Conservation (phyloP, 1,284 basidiomycete genomes). For the Malassezia arunalokei region DNA sequence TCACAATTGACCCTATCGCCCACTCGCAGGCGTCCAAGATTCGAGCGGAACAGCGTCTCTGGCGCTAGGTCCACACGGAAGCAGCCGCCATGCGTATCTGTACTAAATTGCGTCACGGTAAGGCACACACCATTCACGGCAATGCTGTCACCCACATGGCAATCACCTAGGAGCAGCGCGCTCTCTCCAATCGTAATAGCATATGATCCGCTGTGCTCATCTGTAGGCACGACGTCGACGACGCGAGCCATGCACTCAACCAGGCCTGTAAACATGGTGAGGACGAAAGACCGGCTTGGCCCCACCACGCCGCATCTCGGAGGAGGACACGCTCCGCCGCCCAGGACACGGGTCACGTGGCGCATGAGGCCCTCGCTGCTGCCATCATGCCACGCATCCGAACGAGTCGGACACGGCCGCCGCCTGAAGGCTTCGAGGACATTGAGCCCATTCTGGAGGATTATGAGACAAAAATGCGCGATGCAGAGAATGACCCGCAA, state of each 20-base stretch:
- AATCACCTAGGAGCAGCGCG: conserved; percentile 71
- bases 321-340: too few species aligned
- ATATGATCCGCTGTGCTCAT: conserved; percentile 58
- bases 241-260: conserved; percentile 66
- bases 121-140: conserved; percentile 61
- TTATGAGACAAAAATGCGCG: conserved; percentile 44
- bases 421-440: conserved; percentile 94
- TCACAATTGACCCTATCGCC: conserved; percentile 86
- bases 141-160: conserved; percentile 86
- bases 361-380: neutral
- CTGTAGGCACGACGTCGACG: conserved; percentile 50
- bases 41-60: conserved; percentile 81
- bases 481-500: conserved; percentile 77
- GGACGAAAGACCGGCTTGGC: neutral
- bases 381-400: conserved; percentile 77
- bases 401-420: conserved; percentile 83
- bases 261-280: conserved; percentile 34
- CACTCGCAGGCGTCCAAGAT: conserved; percentile 61
- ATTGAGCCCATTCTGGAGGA: conserved; percentile 55
- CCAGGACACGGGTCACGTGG: too few species aligned
- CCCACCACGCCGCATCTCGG: neutral
- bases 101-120: conserved; percentile 69
- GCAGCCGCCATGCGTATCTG: conserved; percentile 44
- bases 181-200: conserved; percentile 67
- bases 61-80: conserved; percentile 92